Evolutionary conservation across 2,329 filamentous ascomycete genomes (phyloP).

Genomic region (Clarireedia sp.): DNA sequence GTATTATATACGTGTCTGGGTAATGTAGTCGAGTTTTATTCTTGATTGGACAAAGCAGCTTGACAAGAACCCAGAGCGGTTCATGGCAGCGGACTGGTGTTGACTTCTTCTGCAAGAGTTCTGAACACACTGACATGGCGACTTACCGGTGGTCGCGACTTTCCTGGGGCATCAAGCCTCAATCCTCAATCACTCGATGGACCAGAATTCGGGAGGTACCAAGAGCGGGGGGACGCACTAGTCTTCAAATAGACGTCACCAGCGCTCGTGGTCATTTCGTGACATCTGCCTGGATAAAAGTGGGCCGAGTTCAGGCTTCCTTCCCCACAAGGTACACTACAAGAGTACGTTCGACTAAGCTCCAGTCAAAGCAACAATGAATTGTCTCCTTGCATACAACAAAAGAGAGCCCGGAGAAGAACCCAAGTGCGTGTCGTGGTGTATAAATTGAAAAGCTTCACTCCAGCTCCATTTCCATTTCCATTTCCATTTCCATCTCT

Average conservation of each 20-base stretch:
- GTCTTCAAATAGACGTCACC: background rate
- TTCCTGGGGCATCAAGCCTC: too few species aligned
- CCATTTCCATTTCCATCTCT: background rate
- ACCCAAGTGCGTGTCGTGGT: too few species aligned
- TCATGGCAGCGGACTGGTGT: too few species aligned
- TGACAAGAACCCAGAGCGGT: too few species aligned
- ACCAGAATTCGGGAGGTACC: too few species aligned
- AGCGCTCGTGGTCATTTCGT: background rate
- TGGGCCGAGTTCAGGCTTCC: background rate
- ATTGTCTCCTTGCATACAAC: background rate
- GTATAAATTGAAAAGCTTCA: background rate
- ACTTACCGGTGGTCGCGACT: too few species aligned
- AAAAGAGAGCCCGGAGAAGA: background rate
- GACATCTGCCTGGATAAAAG: constrained; percentile 8
- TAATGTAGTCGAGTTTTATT: too few species aligned
- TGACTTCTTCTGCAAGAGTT: too few species aligned
- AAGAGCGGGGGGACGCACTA: background rate
- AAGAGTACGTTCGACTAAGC: background rate
- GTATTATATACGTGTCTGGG: too few species aligned
- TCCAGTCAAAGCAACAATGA: background rate
- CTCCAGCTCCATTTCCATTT: background rate
- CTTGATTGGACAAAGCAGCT: too few species aligned
- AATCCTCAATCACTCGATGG: background rate
- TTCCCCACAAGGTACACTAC: background rate
- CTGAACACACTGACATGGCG: too few species aligned